Conservation (phyloP, 139 green algal species). For the Zygnema cylindricum region DNA sequence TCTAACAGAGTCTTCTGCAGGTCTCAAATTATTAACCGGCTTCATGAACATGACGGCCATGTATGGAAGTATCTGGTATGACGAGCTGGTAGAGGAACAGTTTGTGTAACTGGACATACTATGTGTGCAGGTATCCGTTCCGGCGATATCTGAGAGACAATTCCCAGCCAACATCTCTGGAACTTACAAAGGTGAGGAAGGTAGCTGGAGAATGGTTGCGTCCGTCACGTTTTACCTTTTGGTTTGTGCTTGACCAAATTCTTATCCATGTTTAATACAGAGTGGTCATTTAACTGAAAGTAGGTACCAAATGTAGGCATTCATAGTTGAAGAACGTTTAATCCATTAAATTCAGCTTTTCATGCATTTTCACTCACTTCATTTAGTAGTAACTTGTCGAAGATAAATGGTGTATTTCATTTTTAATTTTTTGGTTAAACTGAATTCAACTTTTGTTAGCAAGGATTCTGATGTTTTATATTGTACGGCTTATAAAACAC, state of each 20-base stretch:
- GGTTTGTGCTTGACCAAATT: not conserved
- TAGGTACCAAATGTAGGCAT: constrained; percentile 15
- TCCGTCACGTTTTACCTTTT: not conserved
- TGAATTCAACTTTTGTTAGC: too few relatives aligned
- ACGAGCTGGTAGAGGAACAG: too few relatives aligned
- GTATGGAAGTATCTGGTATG: too few relatives aligned
- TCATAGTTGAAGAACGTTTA: not conserved
- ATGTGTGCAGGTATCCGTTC: not conserved
- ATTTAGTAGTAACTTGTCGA: too few relatives aligned
- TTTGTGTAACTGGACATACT: not conserved
- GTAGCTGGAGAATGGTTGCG: not conserved
- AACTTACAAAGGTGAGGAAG: constrained; percentile 51
- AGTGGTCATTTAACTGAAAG: not conserved
- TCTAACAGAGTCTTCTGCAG: not conserved
- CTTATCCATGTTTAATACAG: not conserved
- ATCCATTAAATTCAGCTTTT: not conserved
- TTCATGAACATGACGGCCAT: too few relatives aligned
- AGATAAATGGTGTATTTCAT: too few relatives aligned
- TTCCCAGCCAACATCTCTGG: constrained; percentile 53
- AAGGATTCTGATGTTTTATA: too few relatives aligned
- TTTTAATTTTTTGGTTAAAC: too few relatives aligned
- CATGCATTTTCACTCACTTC: not conserved
- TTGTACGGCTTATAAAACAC: too few relatives aligned
- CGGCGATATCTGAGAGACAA: not conserved
- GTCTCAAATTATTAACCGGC: not conserved